Evolutionary conservation across 805 yeast genomes (phyloP).

Genomic region (Candida coquimbonensis): DNA sequence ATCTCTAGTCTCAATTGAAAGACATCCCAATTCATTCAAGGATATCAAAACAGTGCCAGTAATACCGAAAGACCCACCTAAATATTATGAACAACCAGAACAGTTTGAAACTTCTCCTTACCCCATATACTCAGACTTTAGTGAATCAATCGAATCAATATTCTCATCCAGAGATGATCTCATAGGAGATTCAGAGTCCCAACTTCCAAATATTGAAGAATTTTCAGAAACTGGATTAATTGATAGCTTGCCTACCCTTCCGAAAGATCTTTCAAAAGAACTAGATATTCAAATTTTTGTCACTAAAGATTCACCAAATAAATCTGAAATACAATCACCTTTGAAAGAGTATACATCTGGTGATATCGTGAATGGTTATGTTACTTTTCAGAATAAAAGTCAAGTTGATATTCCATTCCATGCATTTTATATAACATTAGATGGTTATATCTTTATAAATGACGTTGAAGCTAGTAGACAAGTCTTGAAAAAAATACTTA

Average conservation of each 20-base stretch:
- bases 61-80: too few relatives aligned
- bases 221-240: conserved; percentile 23
- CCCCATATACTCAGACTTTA: too few relatives aligned
- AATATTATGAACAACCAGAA: too few relatives aligned
- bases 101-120: too few relatives aligned
- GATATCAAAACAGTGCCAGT: too few relatives aligned
- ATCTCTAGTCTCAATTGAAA: too few relatives aligned
- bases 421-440: conserved; percentile 48
- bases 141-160: too few relatives aligned
- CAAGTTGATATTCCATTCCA: conserved; percentile 47
- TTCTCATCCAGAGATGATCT: too few relatives aligned
- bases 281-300: conserved; percentile 43
- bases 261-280: conserved; percentile 30
- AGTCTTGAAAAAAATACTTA: conserved; percentile 40
- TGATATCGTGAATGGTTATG: conserved; percentile 56
- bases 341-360: conserved; percentile 58
- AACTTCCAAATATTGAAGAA: too few relatives aligned
- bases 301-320: conserved; percentile 43
- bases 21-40: too few relatives aligned
- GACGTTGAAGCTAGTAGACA: conserved; percentile 28
- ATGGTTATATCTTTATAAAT: conserved; percentile 32
- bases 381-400: conserved; percentile 41
- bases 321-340: conserved; percentile 25
- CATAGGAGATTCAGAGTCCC: too few relatives aligned
- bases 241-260: conserved; percentile 42